Evolutionary conservation across 2,329 filamentous ascomycete genomes (phyloP), one percentile per base, ranked within the genome.

Genomic region (Talaromyces sp.): DNA sequence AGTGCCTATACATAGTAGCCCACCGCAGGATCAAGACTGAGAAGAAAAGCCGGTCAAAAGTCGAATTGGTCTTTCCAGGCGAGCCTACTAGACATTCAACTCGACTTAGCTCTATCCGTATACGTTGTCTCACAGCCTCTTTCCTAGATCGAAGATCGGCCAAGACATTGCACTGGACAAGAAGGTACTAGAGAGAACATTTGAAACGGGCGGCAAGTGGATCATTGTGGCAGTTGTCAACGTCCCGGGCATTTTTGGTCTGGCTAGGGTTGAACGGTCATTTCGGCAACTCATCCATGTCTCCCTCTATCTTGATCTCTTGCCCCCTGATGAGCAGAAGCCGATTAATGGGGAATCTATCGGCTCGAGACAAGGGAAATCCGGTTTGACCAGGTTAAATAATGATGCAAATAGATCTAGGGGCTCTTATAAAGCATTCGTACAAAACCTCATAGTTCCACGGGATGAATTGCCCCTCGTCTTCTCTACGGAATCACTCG

Each of bases 131-230:
- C 54, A 57, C 22, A 32, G 19, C 22, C 24, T 24, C 10, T 22
- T 47, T 20, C 35, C 45, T 24, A 29, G 37, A 20, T 47, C 20
- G 33, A 47, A 22, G 54, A 33, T 37, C 41, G 37, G 20, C 24
- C 20, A 52, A 52, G 42, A 55, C 48, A 55, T 40, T 13, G 46
- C 33, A 20, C 36, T 44, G 49, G 29, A 52, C 40, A 54, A 61
- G 53, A 55, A 39, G 47, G 24, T 27, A 27, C 4, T 27, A 9
- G 24, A 24, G 46, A 52, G 47, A 32, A 57, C 20, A 16, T 58
- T 52, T 60, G 56, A 61, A 60, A 60, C 58, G 33, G 6, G 22
- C 58, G 60, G 56, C 24, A 61, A 61, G 60, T 64, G 61, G 60
- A 60, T 57, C 49, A 27, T 32, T 9, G 37, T 22, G 41, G 45